phyloP scores from a whole-genome alignment of 176 grass and related monocot species.

The Aegilops longissima region DNA sequence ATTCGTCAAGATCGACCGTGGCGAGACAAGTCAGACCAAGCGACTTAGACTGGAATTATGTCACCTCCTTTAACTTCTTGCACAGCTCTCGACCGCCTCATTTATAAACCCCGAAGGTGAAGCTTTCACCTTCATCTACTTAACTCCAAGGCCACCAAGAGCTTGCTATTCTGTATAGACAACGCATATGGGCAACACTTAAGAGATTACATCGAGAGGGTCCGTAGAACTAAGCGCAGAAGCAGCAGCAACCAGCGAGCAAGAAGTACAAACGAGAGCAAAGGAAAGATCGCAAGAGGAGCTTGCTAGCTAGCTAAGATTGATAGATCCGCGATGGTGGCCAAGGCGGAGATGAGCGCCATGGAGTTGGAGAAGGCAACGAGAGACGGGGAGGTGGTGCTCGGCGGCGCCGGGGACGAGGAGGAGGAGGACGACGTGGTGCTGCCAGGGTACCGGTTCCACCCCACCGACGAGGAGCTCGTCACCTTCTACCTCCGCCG shows the following conservation, averaged over 20 bases:
- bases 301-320: not conserved
- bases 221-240: not conserved
- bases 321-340: not conserved
- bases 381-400: conserved; percentile 23
- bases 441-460: conserved; percentile 92
- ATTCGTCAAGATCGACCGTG: conserved; percentile 27
- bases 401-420: not conserved
- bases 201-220: not conserved
- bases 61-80: not conserved
- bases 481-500: conserved; percentile 79
- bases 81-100: conserved; percentile 26
- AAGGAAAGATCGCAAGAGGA: not conserved
- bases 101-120: conserved; percentile 21
- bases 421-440: conserved; percentile 47
- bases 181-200: not conserved
- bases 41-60: conserved; percentile 44
- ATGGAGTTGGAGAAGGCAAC: conserved; percentile 32
- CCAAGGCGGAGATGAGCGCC: conserved; percentile 9
- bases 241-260: not conserved
- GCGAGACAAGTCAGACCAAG: conserved; percentile 48
- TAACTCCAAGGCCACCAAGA: conserved; percentile 7
- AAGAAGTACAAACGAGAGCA: not conserved
- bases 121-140: not conserved
- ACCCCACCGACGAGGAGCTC: conserved; percentile 94
- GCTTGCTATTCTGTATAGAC: not conserved